These are phyloP conservation scores for Zopfochytrium polystomum DNA, from an alignment of 371 early-diverging fungal genomes.

Conservation along the genomic window DNA sequence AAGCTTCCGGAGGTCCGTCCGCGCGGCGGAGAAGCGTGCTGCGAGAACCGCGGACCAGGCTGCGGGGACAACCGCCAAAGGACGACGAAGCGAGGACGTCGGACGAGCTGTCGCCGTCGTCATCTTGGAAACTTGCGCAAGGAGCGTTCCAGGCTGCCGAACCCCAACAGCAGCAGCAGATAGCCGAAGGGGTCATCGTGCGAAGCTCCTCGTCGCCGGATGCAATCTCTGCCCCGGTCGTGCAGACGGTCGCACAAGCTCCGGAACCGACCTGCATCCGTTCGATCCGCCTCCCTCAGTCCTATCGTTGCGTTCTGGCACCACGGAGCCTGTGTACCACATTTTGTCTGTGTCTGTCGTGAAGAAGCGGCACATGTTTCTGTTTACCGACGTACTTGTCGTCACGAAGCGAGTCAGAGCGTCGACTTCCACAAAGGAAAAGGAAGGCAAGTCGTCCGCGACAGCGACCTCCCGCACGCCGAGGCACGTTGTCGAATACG, in stretches of 20 bases:
- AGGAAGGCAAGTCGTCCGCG: not conserved
- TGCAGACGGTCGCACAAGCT: not conserved
- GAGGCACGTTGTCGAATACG: not conserved
- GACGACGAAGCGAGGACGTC: too few species aligned
- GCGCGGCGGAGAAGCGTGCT: too few species aligned
- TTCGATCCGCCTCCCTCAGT: not conserved
- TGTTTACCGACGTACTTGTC: slow-evolving; percentile 75
- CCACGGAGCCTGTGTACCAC: not conserved
- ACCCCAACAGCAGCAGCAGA: not conserved
- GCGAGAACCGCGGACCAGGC: too few species aligned
- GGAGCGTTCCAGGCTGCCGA: too few species aligned
- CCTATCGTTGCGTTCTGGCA: not conserved
- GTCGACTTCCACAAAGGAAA: too few species aligned
- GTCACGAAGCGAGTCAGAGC: slow-evolving; percentile 60
- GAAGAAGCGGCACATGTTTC: slow-evolving; percentile 74
- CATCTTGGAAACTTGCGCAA: too few species aligned
- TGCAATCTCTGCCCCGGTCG: not conserved
- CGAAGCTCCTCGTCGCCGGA: too few species aligned
- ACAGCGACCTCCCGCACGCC: not conserved
- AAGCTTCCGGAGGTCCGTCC: not conserved
- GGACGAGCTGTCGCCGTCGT: too few species aligned
- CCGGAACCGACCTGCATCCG: not conserved
- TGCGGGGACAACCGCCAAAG: too few species aligned
- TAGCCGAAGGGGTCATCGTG: too few species aligned
- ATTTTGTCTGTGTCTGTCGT: slow-evolving; percentile 44